Evolutionary conservation across 1,284 basidiomycete genomes (phyloP), one percentile per base, ranked within the genome.

Genomic region (Papiliotrema terrestris): DNA sequence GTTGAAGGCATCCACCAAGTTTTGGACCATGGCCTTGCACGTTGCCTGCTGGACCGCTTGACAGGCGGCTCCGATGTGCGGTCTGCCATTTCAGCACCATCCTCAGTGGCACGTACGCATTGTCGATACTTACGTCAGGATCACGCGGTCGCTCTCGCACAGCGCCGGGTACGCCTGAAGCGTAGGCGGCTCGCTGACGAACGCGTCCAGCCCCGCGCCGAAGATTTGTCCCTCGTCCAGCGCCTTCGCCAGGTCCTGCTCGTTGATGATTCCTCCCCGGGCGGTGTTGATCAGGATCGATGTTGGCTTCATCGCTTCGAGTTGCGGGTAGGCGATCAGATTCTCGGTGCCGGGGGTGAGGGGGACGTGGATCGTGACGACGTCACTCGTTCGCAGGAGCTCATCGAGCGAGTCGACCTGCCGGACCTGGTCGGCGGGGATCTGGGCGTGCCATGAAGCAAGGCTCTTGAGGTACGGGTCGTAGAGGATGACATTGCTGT

Each of bases 261-360:
- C 67, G 52, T 69, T 56, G 41, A 69, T 54, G 23, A 69, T 59
- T 5, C 61, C 57, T 2, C 67, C 66, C 43, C 69, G 56, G 11
- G 66, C 63, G 9, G 62, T 61, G 54, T 68, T 69, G 59, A 71
- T 52, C 41, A 69, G 19, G 8, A 62, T 51, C 2, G 66, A 58
- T 0, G 60, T 54, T 2, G 29, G 19, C 52, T 66, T 64, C 60
- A 66, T 62, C 8, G 35, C 4, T 14, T 38, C 20, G 20, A 66
- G 49, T 43, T 66, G 56, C 1, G 47, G 45, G n/a, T 35, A 37
- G 19, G 56, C 50, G 43, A 66, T 59, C 52, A 66, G 45, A 8
- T 56, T 54, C 22, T 47, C 44, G 13, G 65, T 66, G 20, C 52
- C 50, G 17, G 55, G 50, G 1, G 56, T 47, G 38, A 62, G 54